Evolutionary conservation across 75 land plant species (phyloP), one percentile per base, ranked within the genome.

Genomic region (Cryptomeria japonica): DNA sequence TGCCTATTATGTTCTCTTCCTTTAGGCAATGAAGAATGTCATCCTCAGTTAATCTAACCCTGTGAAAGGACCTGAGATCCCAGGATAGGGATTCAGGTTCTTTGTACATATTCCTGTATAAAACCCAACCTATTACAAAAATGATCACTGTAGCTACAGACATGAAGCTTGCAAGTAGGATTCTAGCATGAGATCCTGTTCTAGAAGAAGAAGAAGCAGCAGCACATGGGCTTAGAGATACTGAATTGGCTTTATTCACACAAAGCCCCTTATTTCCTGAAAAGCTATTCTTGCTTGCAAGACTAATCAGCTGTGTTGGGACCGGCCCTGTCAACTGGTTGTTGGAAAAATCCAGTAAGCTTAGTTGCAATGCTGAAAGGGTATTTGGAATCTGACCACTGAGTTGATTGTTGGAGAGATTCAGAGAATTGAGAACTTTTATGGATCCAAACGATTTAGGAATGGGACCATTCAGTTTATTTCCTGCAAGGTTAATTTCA

Each of bases 181-280:
- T 80, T 83, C 38, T 31, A 39, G 32, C 79, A 28, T 47, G 55
- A 85, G 25, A 11, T 11, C n/a, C 83, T 56, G 22, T 61, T 42
- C 53, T 86, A 87, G 76, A 86, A 61, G 68, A 61, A 49, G 12
- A 0, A 25, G 68, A 0, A 22, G 58, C 58, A 11, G 25, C 68
- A 61, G 28, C 75, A 77, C 94, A 91, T 36, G 77, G 64, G 78
- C 42, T 55, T 14, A 93, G 41, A 7, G 37, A 34, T 3, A 55
- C 15, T 78, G 72, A 15, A 2, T 75, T 42, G 12, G 49, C 79
- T 22, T 56, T 42, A 3, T 80, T 68, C 37, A 90, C 91, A 82
- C 97, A 97, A 13, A 97, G 92, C 46, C 87, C 92, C 5, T 93
- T 90, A 87, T 97, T 96, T 47, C 96, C 98, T 22, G 25, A 68